These are phyloP conservation scores for Antitrichia curtipendula DNA, from an alignment of 225 moss, liverwort and hornwort genomes.

Conservation along the genomic window DNA sequence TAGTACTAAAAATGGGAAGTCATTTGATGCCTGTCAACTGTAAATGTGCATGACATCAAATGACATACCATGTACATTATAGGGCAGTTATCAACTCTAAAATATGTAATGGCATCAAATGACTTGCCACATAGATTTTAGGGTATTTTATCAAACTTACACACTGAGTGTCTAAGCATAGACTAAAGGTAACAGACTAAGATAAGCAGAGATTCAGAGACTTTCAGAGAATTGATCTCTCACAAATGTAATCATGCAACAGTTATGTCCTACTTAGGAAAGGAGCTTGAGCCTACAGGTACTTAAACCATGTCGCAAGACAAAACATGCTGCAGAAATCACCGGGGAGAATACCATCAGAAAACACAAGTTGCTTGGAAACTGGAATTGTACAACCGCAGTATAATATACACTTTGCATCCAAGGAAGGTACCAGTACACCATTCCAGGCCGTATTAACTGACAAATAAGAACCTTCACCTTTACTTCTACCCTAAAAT, in stretches of 20 bases:
- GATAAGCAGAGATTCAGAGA: not conserved
- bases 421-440: conserved; percentile 15
- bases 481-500: not conserved
- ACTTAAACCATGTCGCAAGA: not conserved
- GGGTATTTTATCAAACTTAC: not conserved
- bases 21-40: not conserved
- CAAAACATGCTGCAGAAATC: not conserved
- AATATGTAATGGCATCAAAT: not conserved
- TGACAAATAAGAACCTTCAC: not conserved
- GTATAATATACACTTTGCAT: conserved; percentile 19
- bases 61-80: not conserved
- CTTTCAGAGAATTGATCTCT: not conserved
- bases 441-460: conserved; percentile 9
- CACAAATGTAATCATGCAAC: not conserved
- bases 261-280: not conserved
- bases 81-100: not conserved
- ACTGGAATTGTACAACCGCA: conserved; percentile 18
- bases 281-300: not conserved
- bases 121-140: not conserved
- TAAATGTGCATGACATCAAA: not conserved
- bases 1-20: not conserved
- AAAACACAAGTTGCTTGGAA: not conserved
- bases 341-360: not conserved
- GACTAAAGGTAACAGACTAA: not conserved
- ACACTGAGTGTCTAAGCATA: not conserved